Percentiles rank a stretch among this genome's conserved stretches.
Conservation (phyloP, 176 grass and related monocot genomes). For the Rhynchospora breviuscula region DNA sequence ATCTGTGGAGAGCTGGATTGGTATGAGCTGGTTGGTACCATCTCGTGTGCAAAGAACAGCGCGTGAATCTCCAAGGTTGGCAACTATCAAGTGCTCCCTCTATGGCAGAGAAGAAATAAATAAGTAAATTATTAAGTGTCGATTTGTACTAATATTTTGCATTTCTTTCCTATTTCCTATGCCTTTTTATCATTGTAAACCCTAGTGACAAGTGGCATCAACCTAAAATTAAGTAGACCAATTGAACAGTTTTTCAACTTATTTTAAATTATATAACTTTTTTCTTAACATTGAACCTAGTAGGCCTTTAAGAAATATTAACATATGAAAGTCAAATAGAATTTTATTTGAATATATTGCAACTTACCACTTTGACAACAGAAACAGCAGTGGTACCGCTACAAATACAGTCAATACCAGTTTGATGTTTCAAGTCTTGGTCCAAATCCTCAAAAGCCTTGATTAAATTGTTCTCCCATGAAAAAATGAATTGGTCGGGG, state of each 20-base stretch:
- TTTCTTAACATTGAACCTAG: not conserved
- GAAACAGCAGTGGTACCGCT: slow-evolving; percentile 74
- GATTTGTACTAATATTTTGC: not conserved
- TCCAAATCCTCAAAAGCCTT: slow-evolving; percentile 69
- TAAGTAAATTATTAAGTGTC: not conserved
- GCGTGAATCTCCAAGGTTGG: slow-evolving; percentile 79
- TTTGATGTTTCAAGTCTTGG: slow-evolving; percentile 42
- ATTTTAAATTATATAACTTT: not conserved
- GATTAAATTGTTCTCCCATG: slow-evolving; percentile 42
- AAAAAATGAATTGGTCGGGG: slow-evolving; percentile 27
- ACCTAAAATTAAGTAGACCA: not conserved
- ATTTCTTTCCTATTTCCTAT: not conserved
- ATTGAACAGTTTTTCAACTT: not conserved
- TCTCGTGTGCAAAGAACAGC: slow-evolving; percentile 60
- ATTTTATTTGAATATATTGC: not conserved
- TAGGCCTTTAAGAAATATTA: not conserved
- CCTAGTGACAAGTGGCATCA: not conserved
- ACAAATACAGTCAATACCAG: slow-evolving; percentile 71
- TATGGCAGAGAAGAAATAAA: not conserved
- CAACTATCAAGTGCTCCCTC: slow-evolving; percentile 72
- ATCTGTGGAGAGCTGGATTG: slow-evolving; percentile 68
- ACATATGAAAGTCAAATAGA: not conserved
- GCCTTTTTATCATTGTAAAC: not conserved
- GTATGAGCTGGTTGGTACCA: slow-evolving; percentile 28
- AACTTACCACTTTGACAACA: slow-evolving; percentile 53